Base-by-base conservation (phyloP, 306 rosid genomes). In the Trifolium dubium region DNA sequence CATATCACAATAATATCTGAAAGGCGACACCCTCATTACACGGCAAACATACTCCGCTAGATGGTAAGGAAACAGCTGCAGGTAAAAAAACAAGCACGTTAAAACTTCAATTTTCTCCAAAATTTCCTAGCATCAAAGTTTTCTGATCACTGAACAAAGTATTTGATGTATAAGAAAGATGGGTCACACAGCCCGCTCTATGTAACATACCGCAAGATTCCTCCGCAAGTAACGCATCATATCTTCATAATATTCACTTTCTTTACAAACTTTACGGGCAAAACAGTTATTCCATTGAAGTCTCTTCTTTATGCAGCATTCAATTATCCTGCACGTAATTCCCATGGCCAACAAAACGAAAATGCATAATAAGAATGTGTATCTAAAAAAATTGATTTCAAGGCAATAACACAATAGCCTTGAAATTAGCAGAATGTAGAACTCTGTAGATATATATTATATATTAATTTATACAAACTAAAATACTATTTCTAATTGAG, bases 41-140 rank as follows among this genome's bases (percentile, higher is more conserved):
- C 98, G 98, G 82, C 98, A 95, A 83, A 95, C 88, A 77, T 92
- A 87, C 71, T 92, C 99, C 0, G 96, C 93, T 72, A 95, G 93
- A 83, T 90, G 98, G 81, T 95, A 95, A 64, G 99, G 99, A 84
- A 92, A 95, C 59, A 95, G 86, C 99, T 95, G 99, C 96, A 88
- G 72, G 71, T 66, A 35, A 80, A 62, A 84, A 84, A 81, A 76
- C 68, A 28, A 69, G 50, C 58, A 82, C 39, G 55, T 85, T 73
- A 85, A 77, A 74, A 66, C 43, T 58, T 67, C 8, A 79, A 66
- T 46, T 32, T 44, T 44, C 64, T 61, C 35, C 39, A 61, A 53
- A 34, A 53, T 6, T 1, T 50, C 40, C 44, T 35, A 62, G 40
- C 61, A 35, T 60, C 69, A 54, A 80, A 31, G 18, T 18, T 55